Base-by-base conservation (phyloP, 2,329 filamentous ascomycete genomes). In the Fusarium sp. region DNA sequence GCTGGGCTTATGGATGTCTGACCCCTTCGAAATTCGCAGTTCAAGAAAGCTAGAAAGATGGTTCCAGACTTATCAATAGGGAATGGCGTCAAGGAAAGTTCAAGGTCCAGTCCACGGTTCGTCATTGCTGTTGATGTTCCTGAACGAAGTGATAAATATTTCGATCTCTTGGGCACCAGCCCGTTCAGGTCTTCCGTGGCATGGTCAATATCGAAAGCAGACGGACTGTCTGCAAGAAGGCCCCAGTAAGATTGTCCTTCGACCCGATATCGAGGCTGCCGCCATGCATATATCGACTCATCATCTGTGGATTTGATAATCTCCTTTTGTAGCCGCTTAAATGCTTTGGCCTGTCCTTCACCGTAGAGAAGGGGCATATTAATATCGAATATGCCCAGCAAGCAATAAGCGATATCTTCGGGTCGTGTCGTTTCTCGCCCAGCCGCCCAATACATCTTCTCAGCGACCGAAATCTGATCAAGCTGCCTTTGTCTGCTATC, bases 321-420 rank as follows among this genome's bases (percentile, higher is more conserved):
- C 39, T 76, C 75, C n/a, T 75, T 71, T 33, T 77, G 75, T 2
- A 77, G 48, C 9, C 75, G 50, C 36, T 69, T 74, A 58, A 77
- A 76, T 2, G 75, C 74, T 22, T 77, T 75, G 22, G 28, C 53
- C 26, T 62, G 68, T 1, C 77, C 78, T 46, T 79, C 77, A 5
- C 77, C 77, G 15, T 78, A 79, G 0, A 79, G 66, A 8, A 79
- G 57, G 6, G 77, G 74, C 74, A 79, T 79, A 40, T 77, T 74
- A 40, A 79, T 77, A 50, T 75, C 67, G 46, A 79, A 78, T 10
- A 79, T 66, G 7, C 76, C 78, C 6, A 79, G 54, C 6, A 79
- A 67, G 45, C 74, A 79, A 44, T 79, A 79, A 5, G 77, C 75
- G 15, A 72, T 58, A 48, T 79, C 78, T 46, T 79, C 77, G 8